Evolutionary conservation across 805 yeast species (phyloP).

Genomic region (Pichia cephalocereana): DNA sequence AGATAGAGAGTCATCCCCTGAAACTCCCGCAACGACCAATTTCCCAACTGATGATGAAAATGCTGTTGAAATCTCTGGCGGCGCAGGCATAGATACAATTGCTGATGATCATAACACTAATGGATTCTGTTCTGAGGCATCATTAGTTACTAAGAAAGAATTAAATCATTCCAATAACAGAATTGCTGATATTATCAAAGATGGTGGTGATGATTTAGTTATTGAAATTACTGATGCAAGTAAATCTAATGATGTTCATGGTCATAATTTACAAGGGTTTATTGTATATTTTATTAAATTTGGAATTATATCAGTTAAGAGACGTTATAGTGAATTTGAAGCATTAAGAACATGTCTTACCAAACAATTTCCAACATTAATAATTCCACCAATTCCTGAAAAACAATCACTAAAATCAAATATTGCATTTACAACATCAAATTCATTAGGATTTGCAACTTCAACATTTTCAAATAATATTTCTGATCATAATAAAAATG

Average conservation of each 20-base stretch:
- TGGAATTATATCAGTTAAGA: conserved; percentile 52
- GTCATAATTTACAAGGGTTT: conserved; percentile 33
- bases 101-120: no score
- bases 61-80: no score
- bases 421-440: conserved; percentile 23
- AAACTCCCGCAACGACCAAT: no score
- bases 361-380: conserved; percentile 66
- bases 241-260: conserved; percentile 70
- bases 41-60: no score
- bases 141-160: conserved; percentile 15
- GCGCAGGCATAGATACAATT: no score
- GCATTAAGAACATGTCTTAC: conserved; percentile 63
- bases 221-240: conserved; percentile 65
- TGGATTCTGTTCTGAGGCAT: background rate
- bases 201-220: background rate
- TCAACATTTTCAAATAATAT: conserved; percentile 1
- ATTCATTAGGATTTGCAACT: conserved; percentile 17
- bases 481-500: background rate
- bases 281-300: conserved; percentile 74
- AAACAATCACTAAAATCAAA: conserved; percentile 51
- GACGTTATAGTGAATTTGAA: conserved; percentile 92
- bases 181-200: conserved; percentile 15
- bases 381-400: conserved; percentile 92
- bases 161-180: conserved; percentile 15
- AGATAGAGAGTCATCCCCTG: no score